phyloP scores from a whole-genome alignment of 441 rosid genomes.

The Macaranga tanarius region DNA sequence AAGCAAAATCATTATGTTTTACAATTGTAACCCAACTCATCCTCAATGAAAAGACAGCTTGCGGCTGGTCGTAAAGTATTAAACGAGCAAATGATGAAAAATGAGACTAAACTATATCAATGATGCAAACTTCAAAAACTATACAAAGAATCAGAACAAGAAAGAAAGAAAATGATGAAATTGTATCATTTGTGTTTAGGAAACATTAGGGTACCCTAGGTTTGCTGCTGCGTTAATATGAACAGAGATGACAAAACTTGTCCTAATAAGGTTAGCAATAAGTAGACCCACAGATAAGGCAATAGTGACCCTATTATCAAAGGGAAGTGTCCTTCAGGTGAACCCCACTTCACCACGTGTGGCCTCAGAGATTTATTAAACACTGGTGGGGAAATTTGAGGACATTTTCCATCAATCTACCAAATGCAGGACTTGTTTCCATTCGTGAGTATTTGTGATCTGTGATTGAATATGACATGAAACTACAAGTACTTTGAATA shows the following conservation, averaged over 20 bases:
- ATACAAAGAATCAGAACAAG: neutral
- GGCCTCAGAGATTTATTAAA: neutral
- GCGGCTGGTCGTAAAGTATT: constrained; percentile 18
- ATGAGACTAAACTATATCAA: neutral
- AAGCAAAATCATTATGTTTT: constrained; percentile 8
- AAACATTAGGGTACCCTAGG: neutral
- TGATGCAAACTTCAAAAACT: neutral
- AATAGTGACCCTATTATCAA: neutral
- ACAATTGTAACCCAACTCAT: neutral
- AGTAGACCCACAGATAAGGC: constrained; percentile 3
- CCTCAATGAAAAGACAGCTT: neutral
- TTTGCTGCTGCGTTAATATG: neutral
- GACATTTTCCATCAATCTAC: constrained; percentile 8
- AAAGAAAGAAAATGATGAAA: neutral
- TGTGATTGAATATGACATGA: constrained; percentile 15
- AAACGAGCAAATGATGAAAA: constrained; percentile 18
- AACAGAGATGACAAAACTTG: neutral
- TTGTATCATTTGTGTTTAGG: neutral
- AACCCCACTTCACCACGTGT: constrained; percentile 5
- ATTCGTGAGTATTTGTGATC: neutral
- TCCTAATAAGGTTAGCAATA: constrained; percentile 1
- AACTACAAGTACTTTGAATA: constrained; percentile 22
- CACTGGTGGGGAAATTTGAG: constrained; percentile 13
- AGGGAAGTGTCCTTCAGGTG: constrained; percentile 7
- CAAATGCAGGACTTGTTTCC: neutral